phyloP scores from a whole-genome alignment of 2,329 filamentous ascomycete species.

The Aspergillus pseudoglaucus region DNA sequence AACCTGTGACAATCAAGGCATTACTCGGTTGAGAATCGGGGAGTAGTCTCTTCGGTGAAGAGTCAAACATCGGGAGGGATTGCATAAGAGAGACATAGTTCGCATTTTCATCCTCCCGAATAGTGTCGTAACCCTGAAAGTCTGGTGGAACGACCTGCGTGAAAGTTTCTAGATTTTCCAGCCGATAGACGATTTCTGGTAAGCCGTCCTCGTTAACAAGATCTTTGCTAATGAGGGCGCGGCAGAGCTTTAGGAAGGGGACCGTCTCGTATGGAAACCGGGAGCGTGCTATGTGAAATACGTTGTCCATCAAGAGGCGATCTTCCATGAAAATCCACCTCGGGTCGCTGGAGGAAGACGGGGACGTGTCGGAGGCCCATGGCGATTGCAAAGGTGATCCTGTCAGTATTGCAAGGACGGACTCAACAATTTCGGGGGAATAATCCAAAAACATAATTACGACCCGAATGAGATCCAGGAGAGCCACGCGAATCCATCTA shows the following conservation, averaged over 20 bases:
- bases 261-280: constrained; percentile 81
- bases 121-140: constrained; percentile 69
- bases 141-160: constrained; percentile 68
- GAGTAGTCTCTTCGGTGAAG: constrained; percentile 18
- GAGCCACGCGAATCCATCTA: constrained; percentile 56
- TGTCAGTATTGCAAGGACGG: constrained; percentile 59
- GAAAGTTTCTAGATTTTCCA: constrained; percentile 65
- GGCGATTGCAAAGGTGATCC: constrained; percentile 24
- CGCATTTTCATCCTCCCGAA: constrained; percentile 77
- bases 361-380: constrained; percentile 11
- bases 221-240: constrained; percentile 51
- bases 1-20: constrained; percentile 29
- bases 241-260: constrained; percentile 68
- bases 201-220: constrained; percentile 42
- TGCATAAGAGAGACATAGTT: constrained; percentile 65
- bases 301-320: constrained; percentile 47
- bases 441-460: constrained; percentile 65
- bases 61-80: constrained; percentile 47
- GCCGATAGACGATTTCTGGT: constrained; percentile 52
- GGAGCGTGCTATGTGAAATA: constrained; percentile 63
- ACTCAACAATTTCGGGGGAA: constrained; percentile 61
- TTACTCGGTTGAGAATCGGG: constrained; percentile 18
- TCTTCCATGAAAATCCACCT: constrained; percentile 53
- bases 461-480: constrained; percentile 65
- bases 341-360: constrained; percentile 29